Conservation (phyloP, 805 yeast species). For the Suhomyces vadensis region DNA sequence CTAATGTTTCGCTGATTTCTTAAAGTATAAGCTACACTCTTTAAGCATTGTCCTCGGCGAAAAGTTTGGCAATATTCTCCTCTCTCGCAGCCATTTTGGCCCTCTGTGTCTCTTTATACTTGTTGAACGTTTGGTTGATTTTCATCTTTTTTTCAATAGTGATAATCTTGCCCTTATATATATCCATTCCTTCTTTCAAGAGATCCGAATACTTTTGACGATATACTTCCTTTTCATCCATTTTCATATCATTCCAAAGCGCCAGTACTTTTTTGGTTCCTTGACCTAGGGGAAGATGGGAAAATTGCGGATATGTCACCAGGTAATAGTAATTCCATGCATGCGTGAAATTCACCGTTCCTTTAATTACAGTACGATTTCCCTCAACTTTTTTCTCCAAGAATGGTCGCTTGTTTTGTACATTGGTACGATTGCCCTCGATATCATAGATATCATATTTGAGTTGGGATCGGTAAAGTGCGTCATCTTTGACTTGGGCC, state of each 20-base stretch:
- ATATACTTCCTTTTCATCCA: conserved; percentile 28
- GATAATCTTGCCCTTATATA: conserved; percentile 30
- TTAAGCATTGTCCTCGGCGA: not conserved
- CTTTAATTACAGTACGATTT: conserved; percentile 11
- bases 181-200: conserved; percentile 29
- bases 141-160: conserved; percentile 24
- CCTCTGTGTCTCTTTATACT: conserved; percentile 14
- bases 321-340: conserved; percentile 40
- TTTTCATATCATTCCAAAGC: conserved; percentile 28
- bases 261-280: conserved; percentile 16
- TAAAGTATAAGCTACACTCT: not conserved
- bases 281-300: conserved; percentile 15
- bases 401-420: conserved; percentile 5
- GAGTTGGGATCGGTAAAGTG: conserved; percentile 24
- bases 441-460: conserved; percentile 17
- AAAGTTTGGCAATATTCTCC: conserved; percentile 1
- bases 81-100: conserved; percentile 9
- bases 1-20: not conserved
- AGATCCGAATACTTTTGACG: conserved; percentile 30
- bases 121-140: conserved; percentile 12
- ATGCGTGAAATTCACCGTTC: conserved; percentile 27
- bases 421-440: conserved; percentile 3
- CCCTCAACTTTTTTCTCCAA: conserved; percentile 8
- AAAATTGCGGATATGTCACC: conserved; percentile 16
- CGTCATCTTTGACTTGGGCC: conserved; percentile 17